Conservation (phyloP, 495 filamentous ascomycete species). For the Halenospora varia region DNA sequence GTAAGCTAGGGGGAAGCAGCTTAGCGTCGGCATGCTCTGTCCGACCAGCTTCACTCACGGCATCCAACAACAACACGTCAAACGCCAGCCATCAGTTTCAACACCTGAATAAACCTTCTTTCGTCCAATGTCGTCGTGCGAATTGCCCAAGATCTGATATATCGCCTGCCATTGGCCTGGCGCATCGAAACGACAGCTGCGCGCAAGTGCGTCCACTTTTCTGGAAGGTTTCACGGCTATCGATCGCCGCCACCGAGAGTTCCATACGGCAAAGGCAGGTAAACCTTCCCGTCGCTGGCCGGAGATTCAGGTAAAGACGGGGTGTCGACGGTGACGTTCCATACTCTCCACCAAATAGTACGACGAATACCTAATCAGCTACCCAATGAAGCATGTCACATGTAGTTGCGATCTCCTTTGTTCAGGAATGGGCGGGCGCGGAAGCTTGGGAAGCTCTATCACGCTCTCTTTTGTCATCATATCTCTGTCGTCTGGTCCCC, state of each 20-base stretch:
- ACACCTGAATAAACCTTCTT: background rate
- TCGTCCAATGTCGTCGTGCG: background rate
- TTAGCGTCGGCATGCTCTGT: too few relatives aligned
- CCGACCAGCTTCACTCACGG: too few relatives aligned
- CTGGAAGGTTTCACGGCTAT: background rate
- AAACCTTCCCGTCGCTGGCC: background rate
- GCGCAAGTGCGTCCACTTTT: background rate
- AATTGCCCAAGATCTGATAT: background rate
- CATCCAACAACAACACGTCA: background rate
- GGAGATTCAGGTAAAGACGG: conserved; percentile 5
- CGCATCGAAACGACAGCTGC: background rate
- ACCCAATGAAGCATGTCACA: conserved; percentile 19
- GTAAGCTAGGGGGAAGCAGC: too few relatives aligned
- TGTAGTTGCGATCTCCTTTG: background rate
- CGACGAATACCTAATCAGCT: conserved; percentile 4
- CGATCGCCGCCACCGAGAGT: background rate
- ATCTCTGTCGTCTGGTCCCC: too few relatives aligned
- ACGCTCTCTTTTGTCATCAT: background rate
- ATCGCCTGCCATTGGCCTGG: background rate
- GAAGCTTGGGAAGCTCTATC: background rate
- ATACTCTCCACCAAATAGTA: conserved; percentile 4
- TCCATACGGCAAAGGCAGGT: background rate
- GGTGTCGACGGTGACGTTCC: conserved; percentile 24
- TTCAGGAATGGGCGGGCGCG: background rate
- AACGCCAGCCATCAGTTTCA: background rate